Base-by-base conservation (phyloP, 495 filamentous ascomycete genomes). In the Penicillium arizonense region DNA sequence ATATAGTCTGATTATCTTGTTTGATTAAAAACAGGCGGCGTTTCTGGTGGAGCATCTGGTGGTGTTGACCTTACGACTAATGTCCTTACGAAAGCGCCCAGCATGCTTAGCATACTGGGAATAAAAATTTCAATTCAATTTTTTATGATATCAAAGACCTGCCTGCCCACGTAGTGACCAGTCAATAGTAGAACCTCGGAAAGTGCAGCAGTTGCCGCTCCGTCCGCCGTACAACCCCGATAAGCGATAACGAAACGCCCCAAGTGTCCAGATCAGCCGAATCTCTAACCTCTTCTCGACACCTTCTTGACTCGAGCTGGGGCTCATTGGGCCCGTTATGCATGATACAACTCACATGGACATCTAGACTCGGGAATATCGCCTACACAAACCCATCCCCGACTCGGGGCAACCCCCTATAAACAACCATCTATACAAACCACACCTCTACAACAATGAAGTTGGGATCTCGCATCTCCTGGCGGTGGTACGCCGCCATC, bases 191-290 rank as follows among this genome's bases (percentile, higher is more conserved):
- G 39, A 49, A 38, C 39, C 47, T 55, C 59, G 61, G 67, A 63
- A 52, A 64, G 42, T 64, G 66, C 71, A 55, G 44, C 16, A 61
- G 47, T 70, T 68, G 70, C 68, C 65, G 65, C 64, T 53, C 42
- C 59, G 72, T 53, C 59, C 18, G 18, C 69, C 72, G 64, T 67
- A 71, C 55, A 48, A 65, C 60, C 68, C 67, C 59, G 58, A 62
- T 64, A 64, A 67, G 58, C 45, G 49, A 66, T 47, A 48, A 28
- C 33, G 32, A 65, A 56, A 37, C 53, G 41, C 28, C 56, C 59
- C 58, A 71, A 56, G 70, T 71, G 69, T 67, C 70, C 65, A 62
- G 57, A 68, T 56, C 54, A 41, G 28, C 42, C 24, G 36, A 13
- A 32, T 30, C 28, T 44, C 26, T 30, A 45, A 33, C 14, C 28